These are phyloP conservation scores for Xerocomus amazonicus DNA, from an alignment of 1,284 basidiomycete genomes.

Conservation along the genomic window DNA sequence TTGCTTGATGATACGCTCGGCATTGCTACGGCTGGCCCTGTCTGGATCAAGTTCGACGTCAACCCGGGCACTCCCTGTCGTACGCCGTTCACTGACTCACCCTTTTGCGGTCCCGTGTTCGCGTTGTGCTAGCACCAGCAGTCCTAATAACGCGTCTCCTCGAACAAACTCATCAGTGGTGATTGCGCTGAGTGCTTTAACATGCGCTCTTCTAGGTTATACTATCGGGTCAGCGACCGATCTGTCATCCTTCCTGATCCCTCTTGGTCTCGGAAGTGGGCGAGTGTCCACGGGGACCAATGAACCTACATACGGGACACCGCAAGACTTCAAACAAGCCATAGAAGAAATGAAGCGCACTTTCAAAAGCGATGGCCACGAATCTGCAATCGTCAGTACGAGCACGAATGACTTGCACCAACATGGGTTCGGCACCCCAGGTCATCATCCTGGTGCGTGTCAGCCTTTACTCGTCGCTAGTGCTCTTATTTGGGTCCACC, in stretches of 20 bases:
- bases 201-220: constrained; percentile 28
- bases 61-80: not conserved
- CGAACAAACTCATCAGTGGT: constrained; percentile 4
- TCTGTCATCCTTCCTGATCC: constrained; percentile 6
- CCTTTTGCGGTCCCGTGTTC: not conserved
- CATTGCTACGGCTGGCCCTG: constrained; percentile 4
- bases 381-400: constrained; percentile 42
- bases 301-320: constrained; percentile 41
- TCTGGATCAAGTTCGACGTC: not conserved
- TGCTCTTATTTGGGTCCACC: not conserved
- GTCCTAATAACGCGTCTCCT: not conserved
- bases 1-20: constrained; percentile 16
- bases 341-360: constrained; percentile 44
- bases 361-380: constrained; percentile 30
- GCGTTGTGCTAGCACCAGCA: constrained; percentile 15
- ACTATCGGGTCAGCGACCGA: constrained; percentile 14
- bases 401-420: constrained; percentile 50
- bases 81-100: not conserved
- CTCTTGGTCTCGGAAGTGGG: constrained; percentile 3
- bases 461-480: not conserved
- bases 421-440: constrained; percentile 58
- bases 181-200: constrained; percentile 21
- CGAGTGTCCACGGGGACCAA: not conserved
- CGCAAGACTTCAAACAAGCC: constrained; percentile 49
- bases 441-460: constrained; percentile 54